Conservation (phyloP, 2,329 filamentous ascomycete species). For the Aspergillus texensis region DNA sequence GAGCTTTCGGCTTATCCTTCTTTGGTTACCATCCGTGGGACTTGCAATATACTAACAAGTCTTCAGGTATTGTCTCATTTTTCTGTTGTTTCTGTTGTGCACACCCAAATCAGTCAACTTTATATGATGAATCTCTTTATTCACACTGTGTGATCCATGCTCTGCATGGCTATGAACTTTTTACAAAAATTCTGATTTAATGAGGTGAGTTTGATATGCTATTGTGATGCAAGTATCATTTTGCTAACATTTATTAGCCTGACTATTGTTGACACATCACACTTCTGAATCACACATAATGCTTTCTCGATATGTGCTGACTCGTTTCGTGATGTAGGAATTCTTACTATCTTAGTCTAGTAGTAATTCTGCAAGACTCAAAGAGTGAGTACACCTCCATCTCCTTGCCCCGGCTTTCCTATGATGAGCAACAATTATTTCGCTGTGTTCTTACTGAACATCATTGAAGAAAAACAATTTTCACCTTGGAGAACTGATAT, state of each 20-base stretch:
- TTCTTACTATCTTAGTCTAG: constrained; percentile 4
- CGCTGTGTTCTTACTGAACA: constrained; percentile 67
- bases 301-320: constrained; percentile 31
- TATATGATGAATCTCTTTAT: constrained; percentile 67
- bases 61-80: constrained; percentile 30
- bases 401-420: constrained; percentile 15
- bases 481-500: constrained; percentile 69
- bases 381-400: constrained; percentile 27
- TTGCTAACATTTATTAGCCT: constrained; percentile 43
- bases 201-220: constrained; percentile 53
- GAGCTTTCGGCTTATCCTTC: constrained; percentile 44
- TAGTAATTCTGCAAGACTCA: neutral
- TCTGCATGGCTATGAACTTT: constrained; percentile 60
- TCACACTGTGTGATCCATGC: constrained; percentile 69
- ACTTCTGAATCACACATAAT: constrained; percentile 24
- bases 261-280: constrained; percentile 44
- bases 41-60: constrained; percentile 25
- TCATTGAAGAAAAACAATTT: constrained; percentile 59
- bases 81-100: constrained; percentile 16
- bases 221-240: neutral
- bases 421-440: constrained; percentile 64
- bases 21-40: constrained; percentile 23
- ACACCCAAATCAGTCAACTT: constrained; percentile 36
- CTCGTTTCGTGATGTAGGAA: constrained; percentile 26
- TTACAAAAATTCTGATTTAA: constrained; percentile 71